Base-by-base conservation (phyloP, 495 filamentous ascomycete species). In the Penicillium malachiteum region DNA sequence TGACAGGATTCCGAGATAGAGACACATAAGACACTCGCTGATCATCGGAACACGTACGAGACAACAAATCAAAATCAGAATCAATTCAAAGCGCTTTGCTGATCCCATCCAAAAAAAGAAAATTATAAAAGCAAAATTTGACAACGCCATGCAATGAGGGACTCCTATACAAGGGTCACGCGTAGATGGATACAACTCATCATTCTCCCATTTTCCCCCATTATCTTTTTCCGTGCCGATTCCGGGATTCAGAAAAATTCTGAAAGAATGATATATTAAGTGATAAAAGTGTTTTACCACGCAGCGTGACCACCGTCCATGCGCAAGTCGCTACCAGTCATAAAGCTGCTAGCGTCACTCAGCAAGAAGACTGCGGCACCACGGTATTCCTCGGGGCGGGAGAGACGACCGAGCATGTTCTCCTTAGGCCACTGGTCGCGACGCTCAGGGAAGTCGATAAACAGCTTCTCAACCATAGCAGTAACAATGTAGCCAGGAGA, bases 401-500 rank as follows among this genome's bases (percentile, higher is more conserved):
- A 92, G 60, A 97, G 76, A 50, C 86, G 81, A 45, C 85, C 84
- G 39, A 97, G 79, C 92, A 96, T 96, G 66, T 96, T 96, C 66
- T 92, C 84, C 63, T 82, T 86, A 42, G 89, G 84, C 92, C 92
- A 97, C 47, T 87, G 84, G 26, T 81, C 79, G 53, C 77, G 76
- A 35, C 90, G 81, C 71, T 96, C 90, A 7, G 91, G 90, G 62
- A 78, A 89, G 48, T 86, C 66, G 40, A 86, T 74, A 60, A 96
- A 93, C 32, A 96, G 78, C 43, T 84, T 81, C 65, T 88, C 84
- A 10, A 93, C 90, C 91, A 96, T 95, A 33, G 83, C 81, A n/a
- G 92, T 96, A 49, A 94, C 84, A 59, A 97, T 96, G 68, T 97
- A 97, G 33, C 93, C 93, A 0, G 93, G 93, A 12, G 90, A 96